These are phyloP conservation scores for Penicillium malachiteum DNA, from an alignment of 495 filamentous ascomycete species.

Conservation along the genomic window DNA sequence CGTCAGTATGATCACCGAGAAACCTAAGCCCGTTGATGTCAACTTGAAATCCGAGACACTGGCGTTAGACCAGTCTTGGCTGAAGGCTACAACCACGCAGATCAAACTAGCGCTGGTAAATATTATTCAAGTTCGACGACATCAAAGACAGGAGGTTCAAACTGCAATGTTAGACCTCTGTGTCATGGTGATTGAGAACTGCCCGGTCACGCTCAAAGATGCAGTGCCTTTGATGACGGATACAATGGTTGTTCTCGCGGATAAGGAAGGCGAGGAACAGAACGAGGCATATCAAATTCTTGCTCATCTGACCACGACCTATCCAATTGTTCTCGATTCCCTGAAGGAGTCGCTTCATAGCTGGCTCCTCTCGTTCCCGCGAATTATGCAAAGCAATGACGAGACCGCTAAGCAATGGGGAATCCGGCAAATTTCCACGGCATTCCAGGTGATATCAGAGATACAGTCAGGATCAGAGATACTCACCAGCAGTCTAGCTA, in stretches of 20 bases:
- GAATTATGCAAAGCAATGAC: conserved; percentile 82
- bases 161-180: conserved; percentile 67
- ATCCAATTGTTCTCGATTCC: conserved; percentile 61
- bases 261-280: conserved; percentile 41
- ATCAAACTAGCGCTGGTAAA: conserved; percentile 82
- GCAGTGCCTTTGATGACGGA: conserved; percentile 73
- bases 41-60: conserved; percentile 28
- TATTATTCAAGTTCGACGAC: conserved; percentile 72
- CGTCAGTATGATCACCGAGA: conserved; percentile 16
- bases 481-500: conserved; percentile 65
- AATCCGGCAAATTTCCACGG: conserved; percentile 69
- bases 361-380: conserved; percentile 78
- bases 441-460: conserved; percentile 65
- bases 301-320: conserved; percentile 59
- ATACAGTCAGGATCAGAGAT: conserved; percentile 67
- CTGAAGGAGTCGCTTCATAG: conserved; percentile 72
- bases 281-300: conserved; percentile 48
- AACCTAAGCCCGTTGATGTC: conserved; percentile 22
- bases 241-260: conserved; percentile 72
- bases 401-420: conserved; percentile 70
- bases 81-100: conserved; percentile 76
- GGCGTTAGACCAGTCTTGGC: conserved; percentile 62
- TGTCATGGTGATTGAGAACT: conserved; percentile 70
- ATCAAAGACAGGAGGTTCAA: conserved; percentile 71
- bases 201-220: conserved; percentile 68